phyloP scores from a whole-genome alignment of 2,329 filamentous ascomycete genomes.

The Trichoderma sp. region DNA sequence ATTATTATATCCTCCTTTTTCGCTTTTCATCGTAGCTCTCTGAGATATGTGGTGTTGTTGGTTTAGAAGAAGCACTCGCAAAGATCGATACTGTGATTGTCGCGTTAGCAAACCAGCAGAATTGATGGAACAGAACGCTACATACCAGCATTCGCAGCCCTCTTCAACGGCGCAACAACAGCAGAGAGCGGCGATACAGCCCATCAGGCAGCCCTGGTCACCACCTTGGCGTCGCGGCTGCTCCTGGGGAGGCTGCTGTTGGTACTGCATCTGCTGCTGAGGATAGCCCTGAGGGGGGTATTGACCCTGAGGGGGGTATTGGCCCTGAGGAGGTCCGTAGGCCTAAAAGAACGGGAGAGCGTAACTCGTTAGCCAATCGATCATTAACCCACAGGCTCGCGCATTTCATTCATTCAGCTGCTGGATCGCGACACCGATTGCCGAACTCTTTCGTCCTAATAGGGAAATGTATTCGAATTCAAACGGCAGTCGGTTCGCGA shows the following conservation, averaged over 20 bases:
- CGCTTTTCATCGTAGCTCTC: neutral
- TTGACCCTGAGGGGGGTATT: constrained; percentile 42
- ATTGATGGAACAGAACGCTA: constrained; percentile 7
- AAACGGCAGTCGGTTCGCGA: neutral
- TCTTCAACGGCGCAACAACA: constrained; percentile 57
- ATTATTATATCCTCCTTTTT: neutral
- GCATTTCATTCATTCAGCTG: neutral
- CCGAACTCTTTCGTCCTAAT: neutral
- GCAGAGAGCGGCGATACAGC: constrained; percentile 54
- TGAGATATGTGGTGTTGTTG: neutral
- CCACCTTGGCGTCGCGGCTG: constrained; percentile 42
- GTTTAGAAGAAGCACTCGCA: constrained; percentile 48
- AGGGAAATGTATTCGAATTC: neutral
- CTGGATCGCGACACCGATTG: constrained; percentile 10
- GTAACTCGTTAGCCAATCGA: constrained; percentile 7
- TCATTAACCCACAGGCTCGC: neutral
- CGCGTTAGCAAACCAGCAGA: neutral
- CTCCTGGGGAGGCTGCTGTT: constrained; percentile 42
- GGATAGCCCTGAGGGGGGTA: constrained; percentile 35
- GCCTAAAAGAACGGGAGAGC: constrained; percentile 32
- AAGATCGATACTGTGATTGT: constrained; percentile 43
- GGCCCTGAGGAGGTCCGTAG: constrained; percentile 43
- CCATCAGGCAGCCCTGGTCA: constrained; percentile 50
- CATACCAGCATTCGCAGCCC: constrained; percentile 55
- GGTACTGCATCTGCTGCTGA: constrained; percentile 45